phyloP scores from a whole-genome alignment of 768 basidiomycete genomes.

The Nidula microcarpa region DNA sequence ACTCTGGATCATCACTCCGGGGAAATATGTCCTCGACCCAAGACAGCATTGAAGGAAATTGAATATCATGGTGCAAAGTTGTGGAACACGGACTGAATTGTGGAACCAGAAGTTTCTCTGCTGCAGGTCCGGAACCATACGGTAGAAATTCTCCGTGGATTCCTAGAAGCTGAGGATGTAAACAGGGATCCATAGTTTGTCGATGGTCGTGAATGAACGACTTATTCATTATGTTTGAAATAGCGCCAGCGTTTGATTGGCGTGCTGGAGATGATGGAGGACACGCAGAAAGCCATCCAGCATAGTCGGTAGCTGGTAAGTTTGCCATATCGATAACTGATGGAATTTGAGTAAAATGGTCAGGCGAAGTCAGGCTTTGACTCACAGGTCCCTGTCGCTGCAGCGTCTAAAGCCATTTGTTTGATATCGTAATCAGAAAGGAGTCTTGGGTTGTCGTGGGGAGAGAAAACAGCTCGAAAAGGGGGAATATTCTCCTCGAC shows the following conservation, averaged over 20 bases:
- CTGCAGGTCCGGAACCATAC: constrained; percentile 39
- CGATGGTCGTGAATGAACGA: constrained; percentile 49
- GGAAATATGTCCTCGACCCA: constrained; percentile 42
- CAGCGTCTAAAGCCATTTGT: constrained; percentile 21
- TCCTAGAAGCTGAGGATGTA: constrained; percentile 38
- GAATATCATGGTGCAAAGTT: constrained; percentile 52
- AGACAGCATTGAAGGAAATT: constrained; percentile 41
- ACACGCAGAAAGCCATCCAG: constrained; percentile 39
- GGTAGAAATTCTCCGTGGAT: constrained; percentile 53
- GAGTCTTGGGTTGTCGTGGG: constrained; percentile 39
- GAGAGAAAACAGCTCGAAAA: constrained; percentile 43
- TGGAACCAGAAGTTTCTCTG: constrained; percentile 40
- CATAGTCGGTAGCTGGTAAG: constrained; percentile 21
- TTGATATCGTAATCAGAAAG: constrained; percentile 29
- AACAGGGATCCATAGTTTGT: constrained; percentile 47
- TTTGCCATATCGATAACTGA: constrained; percentile 12
- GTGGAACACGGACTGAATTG: constrained; percentile 52
- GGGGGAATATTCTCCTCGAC: constrained; percentile 38
- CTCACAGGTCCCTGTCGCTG: constrained; percentile 20
- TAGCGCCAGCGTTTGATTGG: constrained; percentile 19
- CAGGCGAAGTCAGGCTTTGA: background rate
- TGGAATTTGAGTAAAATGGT: background rate
- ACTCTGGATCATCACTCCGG: constrained; percentile 52
- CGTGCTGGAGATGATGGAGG: constrained; percentile 33
- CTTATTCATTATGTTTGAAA: constrained; percentile 32